Evolutionary conservation across 2,329 filamentous ascomycete species (phyloP), one percentile per base, ranked within the genome.

Genomic region (Gremmenia infestans): DNA sequence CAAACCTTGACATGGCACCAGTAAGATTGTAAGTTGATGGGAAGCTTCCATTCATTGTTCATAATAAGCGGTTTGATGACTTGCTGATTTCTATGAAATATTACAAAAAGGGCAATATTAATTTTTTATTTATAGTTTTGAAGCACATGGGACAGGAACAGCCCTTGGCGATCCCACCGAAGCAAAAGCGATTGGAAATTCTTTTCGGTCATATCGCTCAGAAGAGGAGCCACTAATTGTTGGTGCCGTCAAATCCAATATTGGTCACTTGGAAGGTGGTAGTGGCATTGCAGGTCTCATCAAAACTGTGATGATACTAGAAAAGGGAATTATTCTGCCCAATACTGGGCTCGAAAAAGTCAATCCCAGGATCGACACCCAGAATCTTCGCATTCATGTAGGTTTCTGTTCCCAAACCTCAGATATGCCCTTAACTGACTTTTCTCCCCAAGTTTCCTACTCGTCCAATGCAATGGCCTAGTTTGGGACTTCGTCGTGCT

Each of bases 311-410:
- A 17, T 62, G 3, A 40, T 53, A 9, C 17, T 62, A 12, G 55
- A 60, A 28, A 68, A 69, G 36, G 70, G 70, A 0, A 66, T 73
- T 7, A 71, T 76, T 17, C 37, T 28, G 12, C 40, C 50, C 2
- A 52, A 52, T 17, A 37, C 39, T 5, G 36, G 36, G 12, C 46
- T 46, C 4, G 42, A 52, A 22, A 15, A 8, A 2, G 23, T 42
- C 14, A 52, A 52, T 37, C 40, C 40, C 1, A 54, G 36, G 4
- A 70, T 73, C 17, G 36, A 43, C 11, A 35, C n/a, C 23, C 40
- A 63, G 56, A 7, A 48, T 66, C 2, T 59, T 66, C 4, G 64
- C 67, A n/a, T 72, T 66, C 68, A 71, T 66, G 6, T 50, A 71
- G 14, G 46, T 54, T 12, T 9, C 28, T 32, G 3, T 32, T 11